Evolutionary conservation across 768 basidiomycete species (phyloP).

Genomic region (Xerocomellus chrysenteron): DNA sequence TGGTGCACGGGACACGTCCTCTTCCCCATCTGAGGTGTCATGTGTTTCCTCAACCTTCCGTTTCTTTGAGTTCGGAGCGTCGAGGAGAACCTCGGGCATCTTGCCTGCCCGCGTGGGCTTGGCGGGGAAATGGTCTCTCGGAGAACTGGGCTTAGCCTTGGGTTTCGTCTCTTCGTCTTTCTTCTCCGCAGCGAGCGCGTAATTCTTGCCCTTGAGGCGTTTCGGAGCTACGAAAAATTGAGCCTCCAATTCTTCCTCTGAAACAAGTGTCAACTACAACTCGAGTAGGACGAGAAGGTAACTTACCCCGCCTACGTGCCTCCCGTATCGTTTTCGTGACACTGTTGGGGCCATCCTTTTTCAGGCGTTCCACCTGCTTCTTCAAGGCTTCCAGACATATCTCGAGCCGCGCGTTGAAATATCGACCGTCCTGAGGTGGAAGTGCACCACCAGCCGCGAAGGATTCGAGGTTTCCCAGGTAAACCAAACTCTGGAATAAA

Average conservation of each 20-base stretch:
- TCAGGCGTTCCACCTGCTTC: conserved; percentile 66
- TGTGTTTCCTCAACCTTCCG: conserved; percentile 17
- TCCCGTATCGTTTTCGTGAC: conserved; percentile 67
- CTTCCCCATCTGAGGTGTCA: conserved; percentile 31
- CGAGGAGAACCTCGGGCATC: conserved; percentile 60
- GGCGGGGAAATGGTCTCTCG: conserved; percentile 26
- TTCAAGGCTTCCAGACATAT: conserved; percentile 56
- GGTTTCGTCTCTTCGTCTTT: conserved; percentile 22
- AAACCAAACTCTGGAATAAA: conserved; percentile 77
- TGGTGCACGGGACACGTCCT: conserved; percentile 37
- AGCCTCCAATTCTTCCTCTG: conserved; percentile 53
- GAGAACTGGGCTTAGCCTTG: conserved; percentile 10
- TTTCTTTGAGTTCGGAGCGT: conserved; percentile 22
- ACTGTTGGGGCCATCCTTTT: conserved; percentile 58
- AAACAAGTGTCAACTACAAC: conserved; percentile 9
- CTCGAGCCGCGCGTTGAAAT: conserved; percentile 83
- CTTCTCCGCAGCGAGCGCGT: conserved; percentile 57
- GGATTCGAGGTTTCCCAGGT: conserved; percentile 71
- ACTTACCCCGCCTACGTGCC: conserved; percentile 58
- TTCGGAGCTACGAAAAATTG: conserved; percentile 51
- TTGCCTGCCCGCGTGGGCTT: conserved; percentile 39
- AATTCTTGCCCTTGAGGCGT: conserved; percentile 72
- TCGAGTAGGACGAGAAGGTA: background rate
- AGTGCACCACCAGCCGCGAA: conserved; percentile 68
- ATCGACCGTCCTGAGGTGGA: conserved; percentile 79